These are phyloP conservation scores for Postia placenta DNA, from an alignment of 768 basidiomycete species.

Conservation along the genomic window DNA sequence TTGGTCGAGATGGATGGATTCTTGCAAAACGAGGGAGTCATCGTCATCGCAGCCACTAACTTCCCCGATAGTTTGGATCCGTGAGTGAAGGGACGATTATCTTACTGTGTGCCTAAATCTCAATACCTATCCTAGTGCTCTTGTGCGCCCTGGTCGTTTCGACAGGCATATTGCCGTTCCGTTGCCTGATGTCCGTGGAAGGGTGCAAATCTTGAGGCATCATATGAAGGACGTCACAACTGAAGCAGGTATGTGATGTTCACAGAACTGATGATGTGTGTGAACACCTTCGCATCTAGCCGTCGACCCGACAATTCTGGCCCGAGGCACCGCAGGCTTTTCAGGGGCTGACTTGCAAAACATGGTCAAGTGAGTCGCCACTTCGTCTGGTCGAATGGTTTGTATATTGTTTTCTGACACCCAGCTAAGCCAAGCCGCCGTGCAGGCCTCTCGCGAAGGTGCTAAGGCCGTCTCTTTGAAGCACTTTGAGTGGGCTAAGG, in stretches of 20 bases:
- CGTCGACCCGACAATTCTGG: slow-evolving; percentile 83
- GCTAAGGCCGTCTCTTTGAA: slow-evolving; percentile 62
- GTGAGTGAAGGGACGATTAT: slow-evolving; percentile 28
- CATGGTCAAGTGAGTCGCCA: slow-evolving; percentile 78
- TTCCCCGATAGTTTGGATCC: slow-evolving; percentile 92
- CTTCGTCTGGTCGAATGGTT: too few relatives aligned
- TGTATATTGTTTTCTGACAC: not conserved
- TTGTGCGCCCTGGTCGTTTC: slow-evolving; percentile 94
- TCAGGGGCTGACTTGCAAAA: slow-evolving; percentile 97
- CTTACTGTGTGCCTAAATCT: not conserved
- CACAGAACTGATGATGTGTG: not conserved
- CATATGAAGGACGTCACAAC: slow-evolving; percentile 80
- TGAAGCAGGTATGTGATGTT: slow-evolving; percentile 38
- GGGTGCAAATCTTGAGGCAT: slow-evolving; percentile 88
- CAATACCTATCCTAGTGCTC: slow-evolving; percentile 48
- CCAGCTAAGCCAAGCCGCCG: slow-evolving; percentile 75
- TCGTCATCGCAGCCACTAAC: slow-evolving; percentile 96
- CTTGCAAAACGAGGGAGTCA: slow-evolving; percentile 86
- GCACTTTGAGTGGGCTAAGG: slow-evolving; percentile 99
- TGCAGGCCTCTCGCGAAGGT: slow-evolving; percentile 86
- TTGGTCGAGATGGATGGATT: slow-evolving; percentile 98
- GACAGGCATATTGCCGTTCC: slow-evolving; percentile 91
- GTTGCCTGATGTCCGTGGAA: slow-evolving; percentile 89
- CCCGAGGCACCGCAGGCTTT: slow-evolving; percentile 93
- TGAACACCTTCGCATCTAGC: slow-evolving; percentile 31